These are phyloP conservation scores for Ustilago bromivora DNA, from an alignment of 1,284 basidiomycete genomes.

Conservation along the genomic window DNA sequence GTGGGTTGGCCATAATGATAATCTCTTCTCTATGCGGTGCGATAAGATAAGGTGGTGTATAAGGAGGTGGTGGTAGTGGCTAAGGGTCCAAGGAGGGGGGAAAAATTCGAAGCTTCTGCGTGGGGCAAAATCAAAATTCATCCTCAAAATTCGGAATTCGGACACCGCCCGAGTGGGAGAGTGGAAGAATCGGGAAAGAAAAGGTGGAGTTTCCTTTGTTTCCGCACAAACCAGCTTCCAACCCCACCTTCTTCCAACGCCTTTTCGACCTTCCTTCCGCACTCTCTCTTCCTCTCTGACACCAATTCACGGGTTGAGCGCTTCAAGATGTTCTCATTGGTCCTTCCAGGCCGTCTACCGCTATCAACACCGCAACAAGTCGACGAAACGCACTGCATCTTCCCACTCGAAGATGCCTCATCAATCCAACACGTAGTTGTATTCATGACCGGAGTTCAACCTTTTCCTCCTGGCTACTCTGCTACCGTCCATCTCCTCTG, in stretches of 20 bases:
- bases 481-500: conserved; percentile 67
- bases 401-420: conserved; percentile 57
- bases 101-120: conserved; percentile 9
- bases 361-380: conserved; percentile 61
- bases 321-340: conserved; percentile 65
- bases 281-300: not conserved
- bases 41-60: not conserved
- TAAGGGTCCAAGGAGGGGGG: not conserved
- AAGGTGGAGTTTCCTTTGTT: conserved; percentile 14
- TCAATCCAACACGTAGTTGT: conserved; percentile 64
- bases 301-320: not conserved
- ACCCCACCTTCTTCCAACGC: not conserved
- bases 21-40: not conserved
- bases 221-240: not conserved
- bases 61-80: not conserved
- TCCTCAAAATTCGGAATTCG: not conserved
- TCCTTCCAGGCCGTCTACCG: conserved; percentile 65
- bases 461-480: conserved; percentile 63
- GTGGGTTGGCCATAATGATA: conserved; percentile 85
- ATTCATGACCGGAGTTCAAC: conserved; percentile 65
- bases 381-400: conserved; percentile 66
- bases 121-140: conserved; percentile 3
- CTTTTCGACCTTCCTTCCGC: not conserved
- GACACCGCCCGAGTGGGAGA: not conserved
- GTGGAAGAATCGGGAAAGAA: not conserved